Evolutionary conservation across 2,329 filamentous ascomycete genomes (phyloP).

Genomic region (Arthrinium puccinioides): DNA sequence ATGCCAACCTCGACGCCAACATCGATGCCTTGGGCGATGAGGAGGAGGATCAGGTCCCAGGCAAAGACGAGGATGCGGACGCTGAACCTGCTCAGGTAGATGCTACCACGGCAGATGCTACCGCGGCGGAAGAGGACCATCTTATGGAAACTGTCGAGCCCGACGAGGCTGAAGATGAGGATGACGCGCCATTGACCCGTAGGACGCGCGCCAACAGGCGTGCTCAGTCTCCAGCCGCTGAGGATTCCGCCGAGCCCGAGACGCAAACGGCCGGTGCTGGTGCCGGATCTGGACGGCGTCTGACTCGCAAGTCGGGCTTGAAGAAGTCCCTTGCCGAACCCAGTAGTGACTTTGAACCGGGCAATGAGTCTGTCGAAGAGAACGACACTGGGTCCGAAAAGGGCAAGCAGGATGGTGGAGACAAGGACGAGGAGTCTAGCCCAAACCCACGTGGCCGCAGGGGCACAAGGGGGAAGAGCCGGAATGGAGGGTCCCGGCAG

Average conservation of each 20-base stretch:
- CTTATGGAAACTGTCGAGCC: slow-evolving; percentile 22
- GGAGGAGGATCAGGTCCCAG: slow-evolving; percentile 10
- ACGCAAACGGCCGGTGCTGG: slow-evolving; percentile 20
- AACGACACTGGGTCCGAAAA: slow-evolving; percentile 6
- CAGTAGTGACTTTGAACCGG: slow-evolving; percentile 56
- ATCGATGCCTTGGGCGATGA: slow-evolving; percentile 10
- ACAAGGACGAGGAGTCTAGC: slow-evolving; percentile 40
- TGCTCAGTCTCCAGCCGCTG: slow-evolving; percentile 9
- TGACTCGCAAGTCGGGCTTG: slow-evolving; percentile 42
- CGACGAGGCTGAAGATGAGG: slow-evolving; percentile 35
- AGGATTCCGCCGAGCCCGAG: slow-evolving; percentile 14
- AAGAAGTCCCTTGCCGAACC: slow-evolving; percentile 42
- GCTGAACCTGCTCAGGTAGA: slow-evolving; percentile 9
- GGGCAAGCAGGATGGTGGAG: slow-evolving; percentile 27
- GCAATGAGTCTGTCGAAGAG: slow-evolving; percentile 48
- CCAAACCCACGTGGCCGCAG: slow-evolving; percentile 42
- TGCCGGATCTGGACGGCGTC: slow-evolving; percentile 23
- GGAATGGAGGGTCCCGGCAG: slow-evolving; percentile 40
- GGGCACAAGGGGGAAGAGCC: slow-evolving; percentile 29
- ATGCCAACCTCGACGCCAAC: too few relatives aligned
- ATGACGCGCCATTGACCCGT: slow-evolving; percentile 39
- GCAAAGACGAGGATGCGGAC: slow-evolving; percentile 7
- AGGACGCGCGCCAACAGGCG: slow-evolving; percentile 30
- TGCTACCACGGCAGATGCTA: slow-evolving; percentile 11
- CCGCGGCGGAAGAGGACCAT: slow-evolving; percentile 17